Evolutionary conservation across 2,329 filamentous ascomycete genomes (phyloP), one percentile per base, ranked within the genome.

Genomic region (Aspergillus arachidicola): DNA sequence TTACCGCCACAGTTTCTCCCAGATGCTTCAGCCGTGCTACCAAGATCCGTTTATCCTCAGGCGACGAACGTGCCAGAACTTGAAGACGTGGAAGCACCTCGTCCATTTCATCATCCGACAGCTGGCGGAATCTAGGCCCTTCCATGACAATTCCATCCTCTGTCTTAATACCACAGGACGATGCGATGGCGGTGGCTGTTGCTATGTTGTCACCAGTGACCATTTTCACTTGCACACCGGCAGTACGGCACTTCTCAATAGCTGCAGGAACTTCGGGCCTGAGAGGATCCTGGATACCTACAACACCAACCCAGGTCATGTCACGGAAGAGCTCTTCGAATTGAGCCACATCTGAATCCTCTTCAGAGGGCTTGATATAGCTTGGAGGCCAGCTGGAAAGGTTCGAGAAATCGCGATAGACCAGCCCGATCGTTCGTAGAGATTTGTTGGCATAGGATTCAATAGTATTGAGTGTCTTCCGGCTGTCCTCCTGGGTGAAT

Each of bases 211-310:
- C 89, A 57, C 77, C 89, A 28, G 89, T 91, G 57, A 91, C 89
- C 89, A 91, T 91, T 69, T 89, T 89, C 55, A 91, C 89, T 60
- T 87, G 83, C 19, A 93, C 89, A 60, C 90, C 90, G 21, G 90
- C 90, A 30, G 82, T 83, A 68, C 89, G 85, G 65, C 89, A 91
- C 71, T 86, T 86, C 63, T 82, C 80, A 60, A 93, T 90, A 51
- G 90, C 90, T 55, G 87, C 84, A 16, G 86, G 83, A 26, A 92
- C 90, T 68, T 89, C 89, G 6, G 85, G 83, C 61, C 90, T 83
- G 21, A 92, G 85, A 38, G 90, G 90, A 75, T 93, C 90, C 73
- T 92, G 89, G 71, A 93, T 92, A 69, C 90, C 90, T 56, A 91
- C 88, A 46, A 92, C 81, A 21, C 88, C 87, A 67, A 93, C 79